Evolutionary conservation across 2,329 filamentous ascomycete genomes (phyloP).

Genomic region (Peltaster fructicola): DNA sequence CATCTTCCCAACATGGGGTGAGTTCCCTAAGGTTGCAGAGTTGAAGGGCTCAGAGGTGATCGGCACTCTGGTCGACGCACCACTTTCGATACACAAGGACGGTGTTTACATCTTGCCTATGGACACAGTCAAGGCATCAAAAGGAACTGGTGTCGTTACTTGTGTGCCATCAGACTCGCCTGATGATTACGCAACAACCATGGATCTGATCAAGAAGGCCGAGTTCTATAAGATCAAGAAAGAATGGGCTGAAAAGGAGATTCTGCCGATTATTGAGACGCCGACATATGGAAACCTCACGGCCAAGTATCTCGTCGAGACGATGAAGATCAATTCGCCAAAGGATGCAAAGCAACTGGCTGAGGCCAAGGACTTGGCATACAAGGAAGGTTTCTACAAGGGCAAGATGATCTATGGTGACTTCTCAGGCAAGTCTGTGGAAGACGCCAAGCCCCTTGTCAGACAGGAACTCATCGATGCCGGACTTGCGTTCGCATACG

Average conservation of each 20-base stretch:
- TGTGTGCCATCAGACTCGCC: slow-evolving; percentile 91
- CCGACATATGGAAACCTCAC: slow-evolving; percentile 73
- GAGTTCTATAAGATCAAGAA: slow-evolving; percentile 94
- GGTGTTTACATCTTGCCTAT: slow-evolving; percentile 84
- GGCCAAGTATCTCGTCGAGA: slow-evolving; percentile 68
- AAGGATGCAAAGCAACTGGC: slow-evolving; percentile 84
- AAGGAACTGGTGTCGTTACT: slow-evolving; percentile 92
- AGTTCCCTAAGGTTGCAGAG: slow-evolving; percentile 56
- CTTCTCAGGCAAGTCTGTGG: slow-evolving; percentile 72
- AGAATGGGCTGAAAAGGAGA: slow-evolving; percentile 86
- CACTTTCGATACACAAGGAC: slow-evolving; percentile 67
- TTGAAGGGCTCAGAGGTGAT: slow-evolving; percentile 64
- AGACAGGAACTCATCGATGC: slow-evolving; percentile 58
- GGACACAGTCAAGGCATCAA: slow-evolving; percentile 79
- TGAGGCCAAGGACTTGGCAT: slow-evolving; percentile 88
- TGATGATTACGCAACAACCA: slow-evolving; percentile 81
- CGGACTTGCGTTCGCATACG: slow-evolving; percentile 74
- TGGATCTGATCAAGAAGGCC: slow-evolving; percentile 81
- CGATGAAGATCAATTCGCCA: slow-evolving; percentile 89
- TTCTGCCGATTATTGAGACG: slow-evolving; percentile 76
- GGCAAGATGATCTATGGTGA: slow-evolving; percentile 78
- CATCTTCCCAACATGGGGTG: slow-evolving; percentile 60
- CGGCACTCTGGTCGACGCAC: slow-evolving; percentile 77
- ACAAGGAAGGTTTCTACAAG: slow-evolving; percentile 96
- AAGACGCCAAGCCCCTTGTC: slow-evolving; percentile 73